Base-by-base conservation (phyloP, 169 alveolate genomes). In the Plasmodium vinckei region DNA sequence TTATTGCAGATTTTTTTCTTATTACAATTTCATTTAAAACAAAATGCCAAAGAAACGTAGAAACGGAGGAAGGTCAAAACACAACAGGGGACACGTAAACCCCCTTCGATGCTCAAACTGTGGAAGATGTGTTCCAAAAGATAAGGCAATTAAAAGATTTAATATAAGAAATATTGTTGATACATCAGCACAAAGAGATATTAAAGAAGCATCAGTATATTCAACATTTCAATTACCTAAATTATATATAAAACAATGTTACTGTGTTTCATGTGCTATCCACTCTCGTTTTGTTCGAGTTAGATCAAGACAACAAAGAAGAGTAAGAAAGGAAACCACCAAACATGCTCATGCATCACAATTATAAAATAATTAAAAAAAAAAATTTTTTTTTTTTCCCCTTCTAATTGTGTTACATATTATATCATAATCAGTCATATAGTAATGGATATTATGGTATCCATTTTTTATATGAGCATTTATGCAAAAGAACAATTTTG, bases 181-280 rank as follows among this genome's bases (percentile, higher is more conserved):
- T 92, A 99, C 98, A 25, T 97, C 99, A 61, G 98, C 99, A 63
- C 98, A 97, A 96, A 96, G 99, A 88, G 99, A 99, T 96, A 97
- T 99, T 92, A 96, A 96, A 92, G 99, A 97, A 87, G 97, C 98
- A 63, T 97, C 98, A 33, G 99, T 97, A 77, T 97, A 96, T 93
- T 92, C 96, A 86, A 96, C 96, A 33, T 96, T 95, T 94, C 87
- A 93, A 92, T 96, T 98, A 91, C 99, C 99, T 27, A 98, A 98
- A 95, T 96, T 99, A 93, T 99, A 97, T 97, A 97, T 98, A 92
- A 99, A 99, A 96, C 99, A 97, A 96, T 97, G 97, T 89, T 99
- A 99, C 94, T 99, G 99, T 97, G 98, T 99, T 33, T 97, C 99
- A 68, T 99, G 99, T 92, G 99, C 99, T 54, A 98, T 99, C 93